phyloP scores from a whole-genome alignment of 2,329 filamentous ascomycete species.

The Fusarium austroafricanum region DNA sequence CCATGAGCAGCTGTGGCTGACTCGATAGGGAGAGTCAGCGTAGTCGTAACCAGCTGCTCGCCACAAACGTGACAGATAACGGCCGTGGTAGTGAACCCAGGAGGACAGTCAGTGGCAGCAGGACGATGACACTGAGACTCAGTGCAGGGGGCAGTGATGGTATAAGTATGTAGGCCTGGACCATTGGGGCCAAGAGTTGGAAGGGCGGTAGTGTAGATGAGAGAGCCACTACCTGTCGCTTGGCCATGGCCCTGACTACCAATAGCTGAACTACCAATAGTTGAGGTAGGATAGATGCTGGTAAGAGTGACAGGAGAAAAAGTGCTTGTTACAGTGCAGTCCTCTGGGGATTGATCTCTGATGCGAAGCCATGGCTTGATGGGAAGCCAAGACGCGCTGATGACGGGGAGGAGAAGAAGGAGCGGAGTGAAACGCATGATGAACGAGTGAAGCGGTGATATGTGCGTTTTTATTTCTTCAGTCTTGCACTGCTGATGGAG shows the following conservation, averaged over 20 bases:
- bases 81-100: conserved; percentile 17
- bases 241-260: neutral
- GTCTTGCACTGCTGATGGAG: neutral
- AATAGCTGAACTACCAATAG: neutral
- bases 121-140: conserved; percentile 8
- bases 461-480: neutral
- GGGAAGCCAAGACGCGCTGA: conserved; percentile 17
- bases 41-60: conserved; percentile 1
- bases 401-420: conserved; percentile 15
- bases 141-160: conserved; percentile 19
- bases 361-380: neutral
- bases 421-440: conserved; percentile 19
- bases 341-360: neutral
- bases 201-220: conserved; percentile 10
- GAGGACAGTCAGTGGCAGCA: conserved; percentile 4
- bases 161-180: conserved; percentile 20
- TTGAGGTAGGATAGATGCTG: conserved; percentile 11
- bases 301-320: conserved; percentile 12
- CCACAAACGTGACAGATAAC: conserved; percentile 19
- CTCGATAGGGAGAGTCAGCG: conserved; percentile 24
- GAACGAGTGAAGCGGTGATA: conserved; percentile 17
- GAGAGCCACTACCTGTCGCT: neutral
- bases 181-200: conserved; percentile 20
- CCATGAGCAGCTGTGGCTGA: conserved; percentile 13
- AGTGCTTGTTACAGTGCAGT: conserved; percentile 19